Evolutionary conservation across 441 rosid genomes (phyloP).

Genomic region (Breynia disticha): DNA sequence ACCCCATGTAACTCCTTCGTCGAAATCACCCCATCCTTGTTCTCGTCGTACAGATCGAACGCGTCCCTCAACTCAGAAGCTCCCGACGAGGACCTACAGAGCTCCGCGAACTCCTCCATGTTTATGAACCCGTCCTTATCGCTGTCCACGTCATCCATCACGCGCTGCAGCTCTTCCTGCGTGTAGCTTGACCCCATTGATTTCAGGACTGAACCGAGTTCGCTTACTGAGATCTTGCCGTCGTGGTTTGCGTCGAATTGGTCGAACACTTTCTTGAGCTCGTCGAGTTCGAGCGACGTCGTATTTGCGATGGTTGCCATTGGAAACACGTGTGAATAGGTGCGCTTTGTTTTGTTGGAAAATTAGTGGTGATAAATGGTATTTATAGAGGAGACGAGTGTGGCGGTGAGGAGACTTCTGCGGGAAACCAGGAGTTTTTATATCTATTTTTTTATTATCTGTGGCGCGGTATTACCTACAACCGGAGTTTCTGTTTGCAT

Average conservation of each 20-base stretch:
- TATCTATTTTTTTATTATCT: too few species aligned
- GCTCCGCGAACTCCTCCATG: slow-evolving; percentile 35
- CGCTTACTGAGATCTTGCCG: slow-evolving; percentile 45
- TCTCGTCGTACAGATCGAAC: slow-evolving; percentile 50
- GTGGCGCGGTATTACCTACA: too few species aligned
- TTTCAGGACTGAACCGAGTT: slow-evolving; percentile 32
- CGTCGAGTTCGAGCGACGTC: slow-evolving; percentile 20
- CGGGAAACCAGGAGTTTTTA: too few species aligned
- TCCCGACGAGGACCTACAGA: slow-evolving; percentile 10
- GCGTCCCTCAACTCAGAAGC: slow-evolving; percentile 36
- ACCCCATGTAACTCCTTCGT: slow-evolving; percentile 46
- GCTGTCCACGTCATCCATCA: slow-evolving; percentile 34
- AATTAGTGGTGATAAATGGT: too few species aligned
- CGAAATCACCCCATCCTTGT: slow-evolving; percentile 47
- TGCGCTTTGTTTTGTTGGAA: too few species aligned
- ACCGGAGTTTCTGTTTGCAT: too few species aligned
- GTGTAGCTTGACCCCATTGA: slow-evolving; percentile 38
- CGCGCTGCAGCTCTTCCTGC: slow-evolving; percentile 33
- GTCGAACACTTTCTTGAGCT: slow-evolving; percentile 50
- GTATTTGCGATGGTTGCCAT: too few species aligned
- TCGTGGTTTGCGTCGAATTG: slow-evolving; percentile 50
- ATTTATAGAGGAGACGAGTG: too few species aligned
- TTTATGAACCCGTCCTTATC: slow-evolving; percentile 48
- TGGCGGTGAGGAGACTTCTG: too few species aligned
- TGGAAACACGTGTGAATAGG: too few species aligned